phyloP scores from a whole-genome alignment of 306 rosid species.

The Pterocarpus santalinus region DNA sequence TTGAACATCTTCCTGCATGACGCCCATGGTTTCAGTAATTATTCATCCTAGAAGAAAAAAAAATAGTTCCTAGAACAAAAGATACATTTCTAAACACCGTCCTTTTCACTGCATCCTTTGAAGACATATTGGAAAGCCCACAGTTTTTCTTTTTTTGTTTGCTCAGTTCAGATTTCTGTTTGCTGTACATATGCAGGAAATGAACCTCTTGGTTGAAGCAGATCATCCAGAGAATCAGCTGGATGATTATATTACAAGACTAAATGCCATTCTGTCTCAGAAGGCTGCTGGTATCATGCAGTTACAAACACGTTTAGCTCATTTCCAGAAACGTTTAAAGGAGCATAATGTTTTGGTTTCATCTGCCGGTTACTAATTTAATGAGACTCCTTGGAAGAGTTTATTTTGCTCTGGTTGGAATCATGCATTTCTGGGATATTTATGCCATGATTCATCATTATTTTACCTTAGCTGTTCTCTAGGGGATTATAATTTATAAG shows the following conservation, averaged over 20 bases:
- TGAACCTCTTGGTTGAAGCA: slow-evolving; percentile 93
- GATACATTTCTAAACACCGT: not conserved
- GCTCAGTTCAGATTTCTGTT: not conserved
- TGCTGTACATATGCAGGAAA: slow-evolving; percentile 67
- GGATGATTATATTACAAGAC: slow-evolving; percentile 70
- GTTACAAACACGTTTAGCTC: slow-evolving; percentile 81
- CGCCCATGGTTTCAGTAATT: slow-evolving; percentile 37
- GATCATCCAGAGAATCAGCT: slow-evolving; percentile 92
- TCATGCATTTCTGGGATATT: not conserved
- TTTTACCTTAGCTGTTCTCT: slow-evolving; percentile 11
- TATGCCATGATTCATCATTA: slow-evolving; percentile 1
- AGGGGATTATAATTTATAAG: slow-evolving; percentile 1
- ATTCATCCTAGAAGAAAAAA: not conserved
- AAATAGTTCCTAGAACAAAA: not conserved
- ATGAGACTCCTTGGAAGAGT: not conserved
- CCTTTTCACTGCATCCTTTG: not conserved
- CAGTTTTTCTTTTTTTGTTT: not conserved
- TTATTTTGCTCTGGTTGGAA: not conserved
- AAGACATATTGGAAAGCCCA: not conserved
- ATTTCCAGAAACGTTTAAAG: slow-evolving; percentile 87
- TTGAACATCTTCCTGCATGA: not conserved
- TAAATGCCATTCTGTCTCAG: slow-evolving; percentile 84
- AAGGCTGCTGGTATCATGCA: slow-evolving; percentile 88
- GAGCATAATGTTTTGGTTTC: slow-evolving; percentile 83
- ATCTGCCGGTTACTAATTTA: slow-evolving; percentile 64